phyloP scores from a whole-genome alignment of 176 grass and related monocot species.

The Poa pratensis region DNA sequence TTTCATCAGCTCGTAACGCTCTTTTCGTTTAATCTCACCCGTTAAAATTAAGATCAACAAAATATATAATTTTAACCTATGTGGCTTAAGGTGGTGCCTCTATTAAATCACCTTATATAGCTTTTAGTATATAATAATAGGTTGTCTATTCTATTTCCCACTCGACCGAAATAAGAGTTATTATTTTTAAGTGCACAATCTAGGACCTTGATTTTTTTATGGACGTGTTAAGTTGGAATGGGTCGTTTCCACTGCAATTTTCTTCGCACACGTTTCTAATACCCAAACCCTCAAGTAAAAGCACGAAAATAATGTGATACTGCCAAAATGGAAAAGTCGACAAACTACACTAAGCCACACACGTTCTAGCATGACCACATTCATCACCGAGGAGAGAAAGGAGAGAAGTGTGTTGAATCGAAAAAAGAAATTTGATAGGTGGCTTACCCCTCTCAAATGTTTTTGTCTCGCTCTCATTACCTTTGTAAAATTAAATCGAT shows the following conservation, averaged over 20 bases:
- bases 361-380: background rate
- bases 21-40: too few species aligned
- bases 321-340: background rate
- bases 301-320: background rate
- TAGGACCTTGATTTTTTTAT: background rate
- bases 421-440: background rate
- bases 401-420: background rate
- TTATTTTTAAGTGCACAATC: background rate
- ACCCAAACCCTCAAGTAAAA: background rate
- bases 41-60: too few species aligned
- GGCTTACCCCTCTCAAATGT: background rate
- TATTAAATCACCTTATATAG: too few species aligned
- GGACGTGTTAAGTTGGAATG: background rate
- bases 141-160: background rate
- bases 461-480: background rate
- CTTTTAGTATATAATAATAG: too few species aligned
- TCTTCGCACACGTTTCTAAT: background rate
- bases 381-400: background rate
- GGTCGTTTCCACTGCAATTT: background rate
- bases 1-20: too few species aligned
- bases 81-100: too few species aligned
- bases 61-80: too few species aligned
- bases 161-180: background rate
- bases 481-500: background rate
- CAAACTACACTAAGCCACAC: too few species aligned